Evolutionary conservation across 2,329 filamentous ascomycete genomes (phyloP).

Genomic region (Plectosphaerella cucumerina): DNA sequence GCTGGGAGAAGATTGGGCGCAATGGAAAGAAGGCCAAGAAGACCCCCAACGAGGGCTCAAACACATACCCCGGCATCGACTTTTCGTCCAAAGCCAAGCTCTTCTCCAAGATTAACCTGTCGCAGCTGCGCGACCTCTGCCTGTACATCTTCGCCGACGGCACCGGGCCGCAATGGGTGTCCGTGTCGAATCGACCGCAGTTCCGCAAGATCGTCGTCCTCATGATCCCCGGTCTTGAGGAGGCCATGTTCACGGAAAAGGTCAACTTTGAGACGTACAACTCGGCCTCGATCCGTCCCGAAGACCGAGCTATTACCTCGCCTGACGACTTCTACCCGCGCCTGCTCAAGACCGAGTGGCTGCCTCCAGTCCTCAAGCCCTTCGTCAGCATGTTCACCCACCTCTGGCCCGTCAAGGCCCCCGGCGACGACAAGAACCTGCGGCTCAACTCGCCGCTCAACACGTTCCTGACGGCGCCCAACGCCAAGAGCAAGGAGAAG

Average conservation of each 20-base stretch:
- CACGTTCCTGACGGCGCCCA: conserved; percentile 73
- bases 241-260: conserved; percentile 75
- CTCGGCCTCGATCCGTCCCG: conserved; percentile 2
- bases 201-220: conserved; percentile 80
- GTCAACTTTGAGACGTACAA: conserved; percentile 47
- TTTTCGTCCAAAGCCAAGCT: conserved; percentile 56
- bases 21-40: conserved; percentile 58
- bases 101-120: conserved; percentile 57
- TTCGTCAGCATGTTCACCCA: conserved; percentile 81
- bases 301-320: conserved; percentile 31
- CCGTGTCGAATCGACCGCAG: conserved; percentile 56
- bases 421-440: conserved; percentile 76
- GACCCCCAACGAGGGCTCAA: conserved; percentile 48
- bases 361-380: conserved; percentile 54
- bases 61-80: conserved; percentile 55
- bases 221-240: conserved; percentile 88
- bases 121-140: conserved; percentile 58
- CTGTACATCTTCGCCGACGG: conserved; percentile 67
- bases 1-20: conserved; percentile 53
- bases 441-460: conserved; percentile 84
- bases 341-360: conserved; percentile 41
- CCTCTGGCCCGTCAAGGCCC: conserved; percentile 84
- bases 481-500: conserved; percentile 58
- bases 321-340: conserved; percentile 60
- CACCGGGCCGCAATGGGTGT: conserved; percentile 60